Base-by-base conservation (phyloP, 2,329 filamentous ascomycete species). In the Phyllosticta citribraziliensis region DNA sequence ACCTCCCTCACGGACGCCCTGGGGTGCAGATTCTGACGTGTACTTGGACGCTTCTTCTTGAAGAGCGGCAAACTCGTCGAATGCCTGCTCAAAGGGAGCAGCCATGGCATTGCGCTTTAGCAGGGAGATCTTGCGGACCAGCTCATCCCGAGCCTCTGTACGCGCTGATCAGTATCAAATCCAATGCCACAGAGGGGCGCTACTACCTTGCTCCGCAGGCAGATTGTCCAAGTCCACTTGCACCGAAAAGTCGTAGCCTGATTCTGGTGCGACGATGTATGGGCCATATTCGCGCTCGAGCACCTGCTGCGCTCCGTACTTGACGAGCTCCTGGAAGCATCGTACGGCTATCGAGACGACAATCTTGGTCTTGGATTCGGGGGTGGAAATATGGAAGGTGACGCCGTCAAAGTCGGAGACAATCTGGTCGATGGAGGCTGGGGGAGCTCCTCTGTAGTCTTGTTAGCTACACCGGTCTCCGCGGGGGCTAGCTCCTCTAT, bases 341-440 rank as follows among this genome's bases (percentile, higher is more conserved):
- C 93, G 89, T 75, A 99, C 91, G 75, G 91, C 86, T 70, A 99
- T 88, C 22, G 94, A 99, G 63, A 99, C 86, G 57, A 96, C 83
- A 67, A 99, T 97, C 78, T 95, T 91, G 56, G 90, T 87, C 82
- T 97, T 97, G 64, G 86, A 80, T 75, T 96, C 91, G 63, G 93
- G 94, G 1, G 94, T 99, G 47, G 93, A 97, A 72, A 99, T 92
- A 77, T 99, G 94, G 78, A 97, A 99, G 67, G 89, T 96, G 69
- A 97, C 94, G 73, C 93, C 93, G 78, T 99, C 95, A 73, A 99
- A 99, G 78, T 99, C 94, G 73, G 93, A 97, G 65, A 97, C 91
- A 65, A 96, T 91, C 80, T 99, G 94, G 78, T 99, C 95, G 75
- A 99, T 96, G 68, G 89, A 91, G 63, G 85, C 84, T 63, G 91